These are phyloP conservation scores for Penicillium psychrosexuale DNA, from an alignment of 2,329 filamentous ascomycete genomes.

Conservation along the genomic window DNA sequence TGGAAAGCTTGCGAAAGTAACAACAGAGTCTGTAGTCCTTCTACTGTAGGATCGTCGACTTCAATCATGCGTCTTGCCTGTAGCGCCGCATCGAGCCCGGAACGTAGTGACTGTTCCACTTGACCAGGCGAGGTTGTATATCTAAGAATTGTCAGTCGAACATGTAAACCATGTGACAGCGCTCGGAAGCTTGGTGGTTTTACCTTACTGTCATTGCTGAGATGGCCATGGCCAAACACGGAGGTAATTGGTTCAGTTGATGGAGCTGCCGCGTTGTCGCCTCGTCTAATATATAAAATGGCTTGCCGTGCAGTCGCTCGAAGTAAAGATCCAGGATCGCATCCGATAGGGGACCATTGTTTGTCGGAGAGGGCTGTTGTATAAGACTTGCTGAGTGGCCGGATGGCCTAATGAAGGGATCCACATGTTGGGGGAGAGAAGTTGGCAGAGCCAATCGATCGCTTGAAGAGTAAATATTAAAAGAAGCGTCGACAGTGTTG, in stretches of 20 bases:
- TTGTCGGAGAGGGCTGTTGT: slow-evolving; percentile 18
- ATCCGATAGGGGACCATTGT: slow-evolving; percentile 52
- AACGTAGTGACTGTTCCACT: slow-evolving; percentile 63
- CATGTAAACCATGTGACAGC: slow-evolving; percentile 24
- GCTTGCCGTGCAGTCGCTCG: slow-evolving; percentile 72
- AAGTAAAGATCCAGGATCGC: slow-evolving; percentile 76
- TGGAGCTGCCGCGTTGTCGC: slow-evolving; percentile 68
- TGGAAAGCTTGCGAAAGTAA: slow-evolving; percentile 73
- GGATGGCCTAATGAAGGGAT: slow-evolving; percentile 14
- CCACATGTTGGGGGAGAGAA: slow-evolving; percentile 16
- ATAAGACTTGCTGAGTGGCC: slow-evolving; percentile 12
- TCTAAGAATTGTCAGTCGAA: slow-evolving; percentile 45
- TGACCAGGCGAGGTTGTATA: slow-evolving; percentile 67
- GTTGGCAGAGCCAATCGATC: slow-evolving; percentile 15
- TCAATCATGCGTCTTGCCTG: slow-evolving; percentile 69
- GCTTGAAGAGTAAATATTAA: slow-evolving; percentile 15
- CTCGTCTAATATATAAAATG: slow-evolving; percentile 79
- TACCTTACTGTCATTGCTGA: slow-evolving; percentile 61
- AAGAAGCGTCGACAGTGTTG: slow-evolving; percentile 21
- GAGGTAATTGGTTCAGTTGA: slow-evolving; percentile 63
- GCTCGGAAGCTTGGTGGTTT: slow-evolving; percentile 13
- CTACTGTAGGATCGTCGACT: slow-evolving; percentile 75
- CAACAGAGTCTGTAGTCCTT: slow-evolving; percentile 71
- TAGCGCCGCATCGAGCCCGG: slow-evolving; percentile 70
- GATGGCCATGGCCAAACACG: slow-evolving; percentile 52